phyloP scores from a whole-genome alignment of 1,284 basidiomycete genomes.

The Testicularia cyperi region DNA sequence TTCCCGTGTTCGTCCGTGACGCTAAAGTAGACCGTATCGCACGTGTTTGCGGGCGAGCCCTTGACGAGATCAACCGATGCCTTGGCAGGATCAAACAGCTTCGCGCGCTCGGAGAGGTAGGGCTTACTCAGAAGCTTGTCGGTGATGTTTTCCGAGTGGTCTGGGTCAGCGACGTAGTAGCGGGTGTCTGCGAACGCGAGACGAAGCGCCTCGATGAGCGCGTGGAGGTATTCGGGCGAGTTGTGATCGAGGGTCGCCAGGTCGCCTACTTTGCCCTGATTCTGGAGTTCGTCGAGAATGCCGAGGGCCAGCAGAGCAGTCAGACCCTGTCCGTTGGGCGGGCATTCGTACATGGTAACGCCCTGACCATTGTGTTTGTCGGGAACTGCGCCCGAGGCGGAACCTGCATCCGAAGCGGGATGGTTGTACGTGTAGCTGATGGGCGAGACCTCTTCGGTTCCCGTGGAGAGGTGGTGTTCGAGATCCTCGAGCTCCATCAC shows the following conservation, averaged over 20 bases:
- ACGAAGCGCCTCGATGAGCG: conserved; percentile 76
- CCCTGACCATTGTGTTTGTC: conserved; percentile 68
- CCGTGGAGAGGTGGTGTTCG: conserved; percentile 66
- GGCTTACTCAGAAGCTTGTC: conserved; percentile 61
- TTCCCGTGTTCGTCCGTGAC: conserved; percentile 75
- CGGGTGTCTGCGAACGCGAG: conserved; percentile 79
- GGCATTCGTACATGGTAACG: conserved; percentile 67
- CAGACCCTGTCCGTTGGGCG: conserved; percentile 94
- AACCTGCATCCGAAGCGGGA: no score
- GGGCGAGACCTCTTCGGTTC: conserved; percentile 78
- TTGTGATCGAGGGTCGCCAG: conserved; percentile 82
- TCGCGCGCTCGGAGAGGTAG: conserved; percentile 79
- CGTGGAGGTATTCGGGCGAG: conserved; percentile 81
- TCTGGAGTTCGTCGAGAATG: conserved; percentile 82
- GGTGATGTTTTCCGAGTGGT: conserved; percentile 71
- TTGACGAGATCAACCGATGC: conserved; percentile 71
- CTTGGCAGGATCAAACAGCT: conserved; percentile 72
- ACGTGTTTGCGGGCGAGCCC: conserved; percentile 76
- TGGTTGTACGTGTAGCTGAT: conserved; percentile 80
- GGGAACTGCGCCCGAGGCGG: conserved; percentile 12
- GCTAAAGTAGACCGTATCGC: conserved; percentile 91
- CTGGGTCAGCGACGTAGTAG: conserved; percentile 85
- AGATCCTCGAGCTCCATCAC: conserved; percentile 87
- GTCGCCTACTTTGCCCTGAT: conserved; percentile 70
- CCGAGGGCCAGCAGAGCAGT: conserved; percentile 88